A percentile compares a stretch with the other conserved stretches of the same genome.
Evolutionary conservation across 768 basidiomycete genomes (phyloP).

Genomic region (Crucibulum laeve): DNA sequence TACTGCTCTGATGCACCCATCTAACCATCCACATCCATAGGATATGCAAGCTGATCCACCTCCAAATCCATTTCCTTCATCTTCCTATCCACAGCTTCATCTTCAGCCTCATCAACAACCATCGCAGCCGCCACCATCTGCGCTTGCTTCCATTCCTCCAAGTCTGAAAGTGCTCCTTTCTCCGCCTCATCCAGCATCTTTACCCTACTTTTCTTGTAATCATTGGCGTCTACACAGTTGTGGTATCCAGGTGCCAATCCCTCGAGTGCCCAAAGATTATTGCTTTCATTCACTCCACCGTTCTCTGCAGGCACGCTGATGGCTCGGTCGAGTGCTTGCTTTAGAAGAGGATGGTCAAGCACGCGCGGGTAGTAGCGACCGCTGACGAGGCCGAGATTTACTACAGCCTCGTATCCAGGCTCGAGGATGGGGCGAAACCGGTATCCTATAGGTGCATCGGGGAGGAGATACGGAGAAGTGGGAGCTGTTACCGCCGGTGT

Average conservation of each 20-base stretch:
- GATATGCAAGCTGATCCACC: slow-evolving; percentile 11
- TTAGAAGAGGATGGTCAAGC: slow-evolving; percentile 59
- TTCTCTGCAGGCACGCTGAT: slow-evolving; percentile 25
- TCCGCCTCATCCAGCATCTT: slow-evolving; percentile 65
- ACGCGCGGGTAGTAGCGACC: slow-evolving; percentile 81
- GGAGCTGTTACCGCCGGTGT: slow-evolving; percentile 3
- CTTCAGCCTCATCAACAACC: slow-evolving; percentile 12
- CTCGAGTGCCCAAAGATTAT: slow-evolving; percentile 68
- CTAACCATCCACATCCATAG: slow-evolving; percentile 15
- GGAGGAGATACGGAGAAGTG: slow-evolving; percentile 36
- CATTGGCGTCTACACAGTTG: slow-evolving; percentile 67
- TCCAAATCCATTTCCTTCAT: too few relatives aligned
- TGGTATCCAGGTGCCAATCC: slow-evolving; percentile 63
- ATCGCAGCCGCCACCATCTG: slow-evolving; percentile 22
- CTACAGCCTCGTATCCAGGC: slow-evolving; percentile 56
- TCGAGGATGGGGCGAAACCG: slow-evolving; percentile 65
- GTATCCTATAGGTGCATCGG: slow-evolving; percentile 63
- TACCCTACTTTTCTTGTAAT: slow-evolving; percentile 46
- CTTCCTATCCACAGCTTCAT: slow-evolving; percentile 11
- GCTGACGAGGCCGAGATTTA: slow-evolving; percentile 67
- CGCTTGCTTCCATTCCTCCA: slow-evolving; percentile 28
- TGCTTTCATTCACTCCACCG: slow-evolving; percentile 33
- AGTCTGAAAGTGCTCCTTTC: slow-evolving; percentile 34
- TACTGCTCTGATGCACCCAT: too few relatives aligned
- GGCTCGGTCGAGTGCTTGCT: slow-evolving; percentile 32